Evolutionary conservation across 2,329 filamentous ascomycete species (phyloP).

Genomic region (Stenocarpella maydis): DNA sequence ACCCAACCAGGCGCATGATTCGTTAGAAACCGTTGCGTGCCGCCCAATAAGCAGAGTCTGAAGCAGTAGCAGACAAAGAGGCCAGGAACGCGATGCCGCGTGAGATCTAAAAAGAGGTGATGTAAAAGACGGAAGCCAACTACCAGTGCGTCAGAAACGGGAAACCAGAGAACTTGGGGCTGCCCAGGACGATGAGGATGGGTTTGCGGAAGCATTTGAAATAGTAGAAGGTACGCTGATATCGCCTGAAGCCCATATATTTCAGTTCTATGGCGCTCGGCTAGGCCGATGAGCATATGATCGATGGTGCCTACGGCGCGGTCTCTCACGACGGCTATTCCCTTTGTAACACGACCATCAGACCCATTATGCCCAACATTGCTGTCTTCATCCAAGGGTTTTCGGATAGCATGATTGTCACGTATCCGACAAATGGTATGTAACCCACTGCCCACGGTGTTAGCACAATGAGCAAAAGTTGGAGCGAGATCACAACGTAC

Average conservation of each 20-base stretch:
- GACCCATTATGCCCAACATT: slow-evolving; percentile 92
- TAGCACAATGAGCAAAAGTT: neutral
- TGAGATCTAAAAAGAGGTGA: neutral
- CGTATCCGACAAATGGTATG: slow-evolving; percentile 94
- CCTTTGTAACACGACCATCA: slow-evolving; percentile 90
- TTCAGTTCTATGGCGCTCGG: neutral
- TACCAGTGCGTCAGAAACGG: too few relatives aligned
- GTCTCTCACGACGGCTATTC: slow-evolving; percentile 64
- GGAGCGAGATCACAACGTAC: neutral
- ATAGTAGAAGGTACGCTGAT: neutral
- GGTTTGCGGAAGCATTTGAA: neutral
- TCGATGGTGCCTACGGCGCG: neutral
- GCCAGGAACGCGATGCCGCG: too few relatives aligned
- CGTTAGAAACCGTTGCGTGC: neutral
- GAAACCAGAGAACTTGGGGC: neutral
- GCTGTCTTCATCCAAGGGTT: slow-evolving; percentile 97
- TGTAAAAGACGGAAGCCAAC: neutral
- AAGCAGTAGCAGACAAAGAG: too few relatives aligned
- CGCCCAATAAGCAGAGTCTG: neutral
- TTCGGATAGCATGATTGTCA: slow-evolving; percentile 94
- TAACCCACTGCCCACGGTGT: slow-evolving; percentile 67
- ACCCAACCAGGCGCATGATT: neutral
- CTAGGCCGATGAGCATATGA: neutral
- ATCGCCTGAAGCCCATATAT: neutral
- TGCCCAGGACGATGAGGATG: neutral